Conservation (phyloP, 352 stramenopile genomes). For the Proteromonas lacertae region DNA sequence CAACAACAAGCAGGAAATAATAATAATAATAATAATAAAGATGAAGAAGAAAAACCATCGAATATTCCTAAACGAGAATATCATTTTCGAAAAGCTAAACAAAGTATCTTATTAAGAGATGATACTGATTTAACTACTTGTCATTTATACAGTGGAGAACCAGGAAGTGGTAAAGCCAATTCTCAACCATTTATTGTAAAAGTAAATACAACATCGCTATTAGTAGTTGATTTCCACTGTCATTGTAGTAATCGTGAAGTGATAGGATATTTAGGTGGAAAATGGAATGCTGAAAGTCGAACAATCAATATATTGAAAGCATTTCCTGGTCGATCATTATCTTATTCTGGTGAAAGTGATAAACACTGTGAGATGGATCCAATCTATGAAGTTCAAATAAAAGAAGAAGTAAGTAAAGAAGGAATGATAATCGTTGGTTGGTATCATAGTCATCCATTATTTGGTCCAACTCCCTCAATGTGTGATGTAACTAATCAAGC, state of each 20-base stretch:
- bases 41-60: no score
- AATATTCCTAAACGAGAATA: no score
- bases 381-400: conserved; percentile 42
- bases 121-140: no score
- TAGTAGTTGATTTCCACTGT: conserved; percentile 55
- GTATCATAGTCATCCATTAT: conserved; percentile 70
- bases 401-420: conserved; percentile 42
- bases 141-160: no score
- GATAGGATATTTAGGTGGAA: conserved; percentile 57
- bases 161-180: no score
- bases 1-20: no score
- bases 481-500: conserved; percentile 68
- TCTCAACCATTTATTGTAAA: conserved; percentile 34
- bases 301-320: conserved; percentile 55
- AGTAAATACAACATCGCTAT: conserved; percentile 44
- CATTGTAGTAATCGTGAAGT: conserved; percentile 63
- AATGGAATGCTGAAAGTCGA: conserved; percentile 32
- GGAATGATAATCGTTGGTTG: conserved; percentile 55
- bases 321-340: conserved; percentile 50
- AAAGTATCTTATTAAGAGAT: no score
- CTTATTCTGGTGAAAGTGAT: conserved; percentile 50
- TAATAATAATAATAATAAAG: no score
- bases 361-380: conserved; percentile 81
- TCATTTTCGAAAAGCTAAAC: no score
- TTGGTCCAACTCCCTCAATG: conserved; percentile 51